Base-by-base conservation (phyloP, 768 basidiomycete species). In the Boletus rex-veris region DNA sequence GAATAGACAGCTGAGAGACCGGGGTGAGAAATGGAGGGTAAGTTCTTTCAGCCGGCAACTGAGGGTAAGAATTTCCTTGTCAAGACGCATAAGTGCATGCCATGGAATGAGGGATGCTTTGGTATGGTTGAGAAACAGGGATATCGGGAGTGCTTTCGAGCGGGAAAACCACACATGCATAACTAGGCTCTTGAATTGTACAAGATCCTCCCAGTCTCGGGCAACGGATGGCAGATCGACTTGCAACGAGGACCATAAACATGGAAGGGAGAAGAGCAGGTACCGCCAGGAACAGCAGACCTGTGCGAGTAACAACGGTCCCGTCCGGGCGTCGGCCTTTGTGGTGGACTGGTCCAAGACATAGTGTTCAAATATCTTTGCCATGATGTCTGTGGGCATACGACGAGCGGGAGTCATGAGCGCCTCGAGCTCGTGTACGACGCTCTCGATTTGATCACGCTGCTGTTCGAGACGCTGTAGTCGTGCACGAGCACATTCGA, bases 91-190 rank as follows among this genome's bases (percentile, higher is more conserved):
- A 42, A 71, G 70, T 0, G 70, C 61, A 10, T 55, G 52, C 65
- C 65, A 64, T 1, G 61, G 59, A 31, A 69, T 58, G 30, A 41
- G 46, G 12, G 65, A 58, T 0, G 57, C 70, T 21, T 55, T 65
- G 33, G 48, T 1, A 21, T 69, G 70, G 33, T 58, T 54, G 40
- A 69, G 53, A 26, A 37, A 47, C 16, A 69, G 43, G 52, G 69
- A 63, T 15, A 69, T 52, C 3, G 67, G 68, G 52, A 71, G 65
- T 0, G 60, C 47, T 19, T 69, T 69, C 2, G 68, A 59, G 7
- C 65, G 65, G 18, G 70, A 70, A 30, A 70, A 44, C 68, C 68
- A 69, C 10, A 64, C 37, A 39, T 70, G 68, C 61, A 62, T 71
- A 5, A 49, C 45, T n/a, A 70, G 51, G 26, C 58, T 52, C 47